Percentiles rank a stretch among this genome's conserved stretches.
Evolutionary conservation across 331 rosid species (phyloP).

Genomic region (Quercus tomentella): DNA sequence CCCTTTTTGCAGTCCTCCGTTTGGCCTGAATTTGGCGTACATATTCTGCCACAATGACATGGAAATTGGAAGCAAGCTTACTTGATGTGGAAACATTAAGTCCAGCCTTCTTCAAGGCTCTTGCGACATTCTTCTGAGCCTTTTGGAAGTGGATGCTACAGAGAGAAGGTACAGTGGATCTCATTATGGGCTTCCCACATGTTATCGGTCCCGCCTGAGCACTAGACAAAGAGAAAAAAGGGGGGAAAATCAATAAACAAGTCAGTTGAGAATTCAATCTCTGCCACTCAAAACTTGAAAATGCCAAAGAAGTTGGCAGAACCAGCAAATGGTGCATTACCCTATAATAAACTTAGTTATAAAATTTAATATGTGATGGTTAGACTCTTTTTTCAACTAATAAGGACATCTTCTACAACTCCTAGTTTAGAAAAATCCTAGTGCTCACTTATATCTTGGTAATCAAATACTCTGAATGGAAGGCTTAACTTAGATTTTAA

Average conservation of each 20-base stretch:
- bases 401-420: not conserved
- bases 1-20: slow-evolving; percentile 18
- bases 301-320: not conserved
- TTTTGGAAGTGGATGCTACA: slow-evolving; percentile 39
- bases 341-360: not conserved
- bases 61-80: slow-evolving; percentile 44
- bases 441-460: not conserved
- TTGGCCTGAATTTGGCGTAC: slow-evolving; percentile 41
- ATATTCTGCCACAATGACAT: slow-evolving; percentile 30
- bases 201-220: slow-evolving; percentile 45
- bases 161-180: slow-evolving; percentile 43
- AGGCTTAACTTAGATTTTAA: not conserved
- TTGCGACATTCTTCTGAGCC: slow-evolving; percentile 42
- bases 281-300: not conserved
- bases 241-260: not conserved
- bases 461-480: not conserved
- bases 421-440: not conserved
- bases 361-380: not conserved
- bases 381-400: not conserved
- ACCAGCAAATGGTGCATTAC: not conserved
- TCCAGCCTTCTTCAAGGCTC: slow-evolving; percentile 39
- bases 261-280: not conserved
- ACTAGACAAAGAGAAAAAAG: slow-evolving; percentile 7
- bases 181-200: slow-evolving; percentile 52
- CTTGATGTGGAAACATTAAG: slow-evolving; percentile 28